Evolutionary conservation across 257 asterid genomes (phyloP), one percentile per base, ranked within the genome.

Genomic region (Avicennia marina): DNA sequence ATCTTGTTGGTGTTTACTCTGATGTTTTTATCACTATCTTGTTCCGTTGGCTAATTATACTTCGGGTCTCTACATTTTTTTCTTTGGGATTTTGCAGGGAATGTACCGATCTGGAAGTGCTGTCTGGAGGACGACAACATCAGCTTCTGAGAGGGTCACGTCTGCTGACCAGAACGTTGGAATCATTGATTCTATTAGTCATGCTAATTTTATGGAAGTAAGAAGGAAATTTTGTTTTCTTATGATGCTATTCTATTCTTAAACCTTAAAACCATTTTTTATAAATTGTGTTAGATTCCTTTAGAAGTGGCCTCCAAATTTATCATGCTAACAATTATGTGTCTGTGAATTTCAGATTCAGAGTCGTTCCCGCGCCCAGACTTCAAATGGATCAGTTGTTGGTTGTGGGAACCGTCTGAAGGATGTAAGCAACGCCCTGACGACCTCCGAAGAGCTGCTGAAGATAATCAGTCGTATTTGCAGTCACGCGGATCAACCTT

Each of bases 371-470:
- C 76, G 93, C 32, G 72, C 84, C 41, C 95, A 62, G 42, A 71
- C 84, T 47, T 79, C 86, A 6, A 72, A 78, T n/a, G 84, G 81
- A 65, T 84, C 89, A 7, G 73, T 65, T 42, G 58, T 52, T 66
- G 85, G 80, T 47, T 62, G 42, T 27, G 65, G 63, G 51, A 80
- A 64, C 62, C 85, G 84, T 56, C 73, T 84, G 12, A 87, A 87
- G 81, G 96, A 82, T 61, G 75, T 78, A 24, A 85, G 93, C 19
- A 82, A 78, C 33, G 87, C 96, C 65, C 54, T 87, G 72, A 80
- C 96, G 11, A 87, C 95, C 20, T 87, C 96, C 20, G 84, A 84
- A 66, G 96, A 84, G 80, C 84, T 87, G 56, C 72, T 87, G 45
- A 87, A 82, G 73, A 82, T 87, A 8, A 81, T 87, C 64, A 80